Evolutionary conservation across 352 stramenopile genomes (phyloP).

Genomic region (Plasmopara muralis): DNA sequence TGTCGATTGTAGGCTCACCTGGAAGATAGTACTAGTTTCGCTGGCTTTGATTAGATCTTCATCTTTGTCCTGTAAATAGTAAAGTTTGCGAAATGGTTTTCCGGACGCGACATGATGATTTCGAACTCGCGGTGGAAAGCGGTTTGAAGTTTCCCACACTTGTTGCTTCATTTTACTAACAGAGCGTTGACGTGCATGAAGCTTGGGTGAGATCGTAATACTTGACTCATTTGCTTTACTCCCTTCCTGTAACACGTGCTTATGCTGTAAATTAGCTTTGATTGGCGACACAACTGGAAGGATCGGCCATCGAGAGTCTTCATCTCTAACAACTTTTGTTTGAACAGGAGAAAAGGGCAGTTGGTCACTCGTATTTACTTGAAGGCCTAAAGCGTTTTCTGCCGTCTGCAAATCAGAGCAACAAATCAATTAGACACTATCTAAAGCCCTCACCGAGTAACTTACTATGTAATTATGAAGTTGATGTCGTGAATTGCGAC

Average conservation of each 20-base stretch:
- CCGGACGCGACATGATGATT: constrained; percentile 25
- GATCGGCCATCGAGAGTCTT: constrained; percentile 19
- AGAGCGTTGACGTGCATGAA: constrained; percentile 12
- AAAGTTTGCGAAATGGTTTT: constrained; percentile 17
- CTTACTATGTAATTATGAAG: constrained; percentile 59
- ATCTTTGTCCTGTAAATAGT: constrained; percentile 5
- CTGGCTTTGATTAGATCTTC: neutral
- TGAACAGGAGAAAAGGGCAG: constrained; percentile 24
- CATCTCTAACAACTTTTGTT: constrained; percentile 4
- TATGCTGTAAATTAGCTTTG: constrained; percentile 34
- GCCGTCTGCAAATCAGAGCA: neutral
- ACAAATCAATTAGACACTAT: neutral
- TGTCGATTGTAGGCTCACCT: too few relatives aligned
- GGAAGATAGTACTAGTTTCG: too few relatives aligned
- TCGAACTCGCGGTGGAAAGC: constrained; percentile 28
- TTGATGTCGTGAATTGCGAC: constrained; percentile 43
- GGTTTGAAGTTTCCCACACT: constrained; percentile 20
- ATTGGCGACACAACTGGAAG: constrained; percentile 52
- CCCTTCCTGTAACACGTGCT: constrained; percentile 37
- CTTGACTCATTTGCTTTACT: constrained; percentile 1
- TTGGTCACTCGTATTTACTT: neutral
- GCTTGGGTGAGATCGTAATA: constrained; percentile 4
- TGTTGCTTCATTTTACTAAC: constrained; percentile 15
- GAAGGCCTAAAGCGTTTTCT: neutral
- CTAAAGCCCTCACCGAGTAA: constrained; percentile 6